Base-by-base conservation (phyloP, 805 yeast genomes). In the Ogataea polymorpha region DNA sequence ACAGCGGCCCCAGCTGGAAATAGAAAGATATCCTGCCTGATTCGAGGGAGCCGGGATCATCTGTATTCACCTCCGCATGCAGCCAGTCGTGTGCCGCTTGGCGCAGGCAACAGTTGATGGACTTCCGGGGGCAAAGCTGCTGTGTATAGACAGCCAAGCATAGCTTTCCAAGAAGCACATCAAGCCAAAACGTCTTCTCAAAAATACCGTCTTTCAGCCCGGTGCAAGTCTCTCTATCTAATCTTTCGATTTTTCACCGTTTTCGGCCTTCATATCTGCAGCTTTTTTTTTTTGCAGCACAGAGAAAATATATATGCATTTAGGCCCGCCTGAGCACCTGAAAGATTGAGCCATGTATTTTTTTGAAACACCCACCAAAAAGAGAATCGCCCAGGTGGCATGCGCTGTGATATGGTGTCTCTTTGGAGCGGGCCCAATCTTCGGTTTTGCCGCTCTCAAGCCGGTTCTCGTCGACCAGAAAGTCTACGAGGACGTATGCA, bases 391-490 rank as follows among this genome's bases (percentile, higher is more conserved):
- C 15, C 81, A 75, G 55, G 69, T 74, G 32, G 56, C 53, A 12
- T 70, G 78, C 61, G 79, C 81, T 15, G 73, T 75, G 15, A 44
- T 65, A 13, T 76, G 80, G 80, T 75, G 80, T 51, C 58, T 76
- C 7, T 57, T 76, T 20, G 72, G 79, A 4, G 80, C 78, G 3
- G 81, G 81, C 4, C 79, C 80, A 3, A 72, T 75, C 25, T 76
- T 76, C 55, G 81, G 81, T 5, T 76, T 76, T 62, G 81, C 81
- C 6, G 81, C 81, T 12, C 61, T 76, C 51, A 76, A 76, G 47
- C 81, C 81, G 8, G 63, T 74, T 4, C 59, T 76, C 29, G 68
- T 76, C 32, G 66, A 59, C 39, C 77, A 76, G 51, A 70, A 69
- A 11, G 61, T 76, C 37, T 76, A 76, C 49, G 71, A 68, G 44